A percentile compares a stretch with the other conserved stretches of the same genome.
Conservation (phyloP, 108 stramenopile species). For the Schizochytrium sp. region DNA sequence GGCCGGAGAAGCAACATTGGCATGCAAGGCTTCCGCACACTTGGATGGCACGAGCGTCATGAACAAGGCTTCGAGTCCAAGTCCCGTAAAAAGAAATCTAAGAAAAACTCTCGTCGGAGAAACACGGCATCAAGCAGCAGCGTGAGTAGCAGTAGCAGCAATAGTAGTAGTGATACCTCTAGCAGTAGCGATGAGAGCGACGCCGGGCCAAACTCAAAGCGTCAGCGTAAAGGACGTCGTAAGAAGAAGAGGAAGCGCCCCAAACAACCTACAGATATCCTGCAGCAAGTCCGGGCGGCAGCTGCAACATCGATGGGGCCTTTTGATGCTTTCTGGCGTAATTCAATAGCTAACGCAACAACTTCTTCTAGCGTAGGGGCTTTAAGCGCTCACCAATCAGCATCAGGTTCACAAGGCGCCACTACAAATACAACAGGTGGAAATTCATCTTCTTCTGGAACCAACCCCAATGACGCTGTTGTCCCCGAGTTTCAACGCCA, state of each 20-base stretch:
- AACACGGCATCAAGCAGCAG: neutral
- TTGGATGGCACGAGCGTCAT: neutral
- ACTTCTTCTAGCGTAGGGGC: no score
- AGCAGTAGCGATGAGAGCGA: no score
- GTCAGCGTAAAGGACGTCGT: no score
- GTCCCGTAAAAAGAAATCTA: neutral
- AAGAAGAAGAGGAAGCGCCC: neutral
- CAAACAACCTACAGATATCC: no score
- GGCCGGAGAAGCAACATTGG: conserved; percentile 27
- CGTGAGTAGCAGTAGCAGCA: no score
- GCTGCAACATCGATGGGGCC: no score
- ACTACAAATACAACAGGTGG: neutral
- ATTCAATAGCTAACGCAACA: no score
- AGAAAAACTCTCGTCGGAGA: neutral
- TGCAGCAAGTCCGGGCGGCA: no score
- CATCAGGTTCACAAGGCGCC: neutral
- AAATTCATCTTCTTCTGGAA: neutral
- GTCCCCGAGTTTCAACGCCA: neutral
- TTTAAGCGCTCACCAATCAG: no score
- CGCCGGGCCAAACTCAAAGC: no score
- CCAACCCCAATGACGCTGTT: neutral
- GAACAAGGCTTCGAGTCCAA: neutral
- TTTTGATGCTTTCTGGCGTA: no score
- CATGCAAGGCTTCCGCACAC: conserved; percentile 32
- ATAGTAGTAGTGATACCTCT: no score